phyloP scores from a whole-genome alignment of 495 filamentous ascomycete species.

The Diplogelasinospora grovesii region DNA sequence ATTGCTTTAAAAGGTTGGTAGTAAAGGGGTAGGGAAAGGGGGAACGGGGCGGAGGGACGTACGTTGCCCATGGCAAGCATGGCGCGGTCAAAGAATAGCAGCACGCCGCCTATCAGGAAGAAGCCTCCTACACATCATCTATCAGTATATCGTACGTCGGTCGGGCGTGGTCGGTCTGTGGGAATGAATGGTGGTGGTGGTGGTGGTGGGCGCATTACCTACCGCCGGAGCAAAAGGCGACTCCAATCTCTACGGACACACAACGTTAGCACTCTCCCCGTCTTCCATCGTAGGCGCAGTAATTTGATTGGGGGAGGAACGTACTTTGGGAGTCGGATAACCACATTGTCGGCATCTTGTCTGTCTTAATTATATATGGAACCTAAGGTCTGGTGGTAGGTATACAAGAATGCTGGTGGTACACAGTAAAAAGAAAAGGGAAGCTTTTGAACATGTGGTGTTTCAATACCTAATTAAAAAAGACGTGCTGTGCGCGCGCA shows the following conservation, averaged over 20 bases:
- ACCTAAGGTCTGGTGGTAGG: no score
- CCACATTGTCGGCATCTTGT: constrained; percentile 67
- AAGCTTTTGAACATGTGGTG: no score
- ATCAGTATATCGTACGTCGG: no score
- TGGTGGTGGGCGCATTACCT: no score
- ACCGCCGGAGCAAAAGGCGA: constrained; percentile 94
- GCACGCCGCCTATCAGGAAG: constrained; percentile 86
- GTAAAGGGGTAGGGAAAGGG: constrained; percentile 4
- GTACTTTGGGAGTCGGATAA: constrained; percentile 91
- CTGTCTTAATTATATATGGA: no score
- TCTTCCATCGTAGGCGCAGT: background rate
- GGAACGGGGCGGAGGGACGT: constrained; percentile 63
- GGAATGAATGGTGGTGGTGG: no score
- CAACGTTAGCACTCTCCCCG: constrained; percentile 18
- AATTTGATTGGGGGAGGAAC: constrained; percentile 20
- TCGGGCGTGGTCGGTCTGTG: no score
- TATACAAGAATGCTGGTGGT: no score
- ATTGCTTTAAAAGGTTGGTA: background rate
- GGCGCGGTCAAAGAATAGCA: constrained; percentile 96
- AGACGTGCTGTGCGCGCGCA: no score
- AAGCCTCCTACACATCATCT: constrained; percentile 76
- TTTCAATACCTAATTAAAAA: no score
- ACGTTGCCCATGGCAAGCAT: constrained; percentile 53
- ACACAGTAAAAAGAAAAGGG: no score
- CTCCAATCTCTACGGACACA: constrained; percentile 67